Conservation (phyloP, 768 basidiomycete genomes). For the Mycena kentingensis region DNA sequence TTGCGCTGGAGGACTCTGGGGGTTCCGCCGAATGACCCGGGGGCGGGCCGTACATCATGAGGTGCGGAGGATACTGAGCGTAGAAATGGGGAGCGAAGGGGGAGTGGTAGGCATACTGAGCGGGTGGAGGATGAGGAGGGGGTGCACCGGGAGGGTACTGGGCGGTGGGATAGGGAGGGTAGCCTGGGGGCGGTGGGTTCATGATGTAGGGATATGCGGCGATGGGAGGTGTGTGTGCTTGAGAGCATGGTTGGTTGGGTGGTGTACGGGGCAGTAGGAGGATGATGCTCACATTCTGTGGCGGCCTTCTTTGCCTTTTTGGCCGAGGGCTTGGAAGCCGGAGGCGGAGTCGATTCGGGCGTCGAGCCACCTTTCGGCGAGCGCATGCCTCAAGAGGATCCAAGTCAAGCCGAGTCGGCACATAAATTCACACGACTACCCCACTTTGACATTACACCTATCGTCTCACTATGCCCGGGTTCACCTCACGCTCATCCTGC, state of each 20-base stretch:
- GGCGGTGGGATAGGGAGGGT: constrained; percentile 38
- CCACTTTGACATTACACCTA: no score
- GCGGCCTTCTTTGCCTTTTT: constrained; percentile 26
- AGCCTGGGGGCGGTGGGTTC: constrained; percentile 50
- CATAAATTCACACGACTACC: no score
- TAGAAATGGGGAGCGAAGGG: constrained; percentile 58
- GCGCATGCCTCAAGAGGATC: no score
- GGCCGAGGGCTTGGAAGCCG: no score
- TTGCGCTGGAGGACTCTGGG: constrained; percentile 41
- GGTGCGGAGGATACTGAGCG: constrained; percentile 65
- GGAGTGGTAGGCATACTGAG: constrained; percentile 58
- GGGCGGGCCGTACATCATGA: constrained; percentile 68
- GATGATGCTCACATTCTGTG: constrained; percentile 22
- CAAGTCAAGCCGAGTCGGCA: no score
- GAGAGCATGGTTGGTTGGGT: constrained; percentile 24
- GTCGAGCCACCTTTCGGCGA: no score
- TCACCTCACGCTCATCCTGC: constrained; percentile 73
- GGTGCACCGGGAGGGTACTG: constrained; percentile 32
- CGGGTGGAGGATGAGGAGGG: no score
- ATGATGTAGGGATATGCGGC: constrained; percentile 66
- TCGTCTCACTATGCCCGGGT: no score
- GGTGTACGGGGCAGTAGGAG: constrained; percentile 15
- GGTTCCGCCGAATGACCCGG: constrained; percentile 38
- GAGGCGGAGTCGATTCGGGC: no score
- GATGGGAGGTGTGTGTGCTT: constrained; percentile 37